Evolutionary conservation across 2,329 filamentous ascomycete genomes (phyloP).

Genomic region (Fusarium chuoi): DNA sequence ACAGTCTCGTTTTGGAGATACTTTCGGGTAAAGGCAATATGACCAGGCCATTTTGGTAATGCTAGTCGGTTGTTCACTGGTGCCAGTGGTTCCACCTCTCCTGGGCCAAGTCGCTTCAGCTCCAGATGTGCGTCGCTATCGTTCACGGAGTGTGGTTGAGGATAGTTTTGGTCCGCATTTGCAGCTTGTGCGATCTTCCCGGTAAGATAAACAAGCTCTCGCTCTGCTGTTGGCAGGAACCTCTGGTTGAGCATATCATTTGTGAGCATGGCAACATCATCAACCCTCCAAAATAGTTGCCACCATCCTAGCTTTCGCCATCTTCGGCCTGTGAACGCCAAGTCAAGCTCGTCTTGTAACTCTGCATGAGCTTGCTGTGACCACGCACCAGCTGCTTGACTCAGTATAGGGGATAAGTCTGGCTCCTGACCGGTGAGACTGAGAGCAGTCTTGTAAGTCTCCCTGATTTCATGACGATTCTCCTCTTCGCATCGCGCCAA

Average conservation of each 20-base stretch:
- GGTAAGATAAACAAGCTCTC: conserved; percentile 82
- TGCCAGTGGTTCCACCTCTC: conserved; percentile 42
- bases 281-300: conserved; percentile 94
- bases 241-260: conserved; percentile 79
- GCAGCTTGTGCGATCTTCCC: conserved; percentile 73
- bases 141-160: conserved; percentile 48
- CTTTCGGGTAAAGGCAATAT: conserved; percentile 77
- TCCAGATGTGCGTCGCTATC: conserved; percentile 1
- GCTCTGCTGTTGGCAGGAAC: conserved; percentile 83
- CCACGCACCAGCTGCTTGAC: conserved; percentile 73
- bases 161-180: conserved; percentile 45
- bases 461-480: conserved; percentile 49
- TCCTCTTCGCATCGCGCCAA: conserved; percentile 61
- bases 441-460: conserved; percentile 44
- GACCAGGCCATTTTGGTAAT: conserved; percentile 72
- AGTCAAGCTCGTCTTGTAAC: conserved; percentile 80
- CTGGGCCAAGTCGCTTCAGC: conserved; percentile 38
- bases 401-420: conserved; percentile 60
- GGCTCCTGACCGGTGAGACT: conserved; percentile 27
- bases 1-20: conserved; percentile 74
- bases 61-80: conserved; percentile 29
- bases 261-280: conserved; percentile 87
- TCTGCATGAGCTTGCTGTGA: conserved; percentile 84
- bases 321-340: conserved; percentile 77
- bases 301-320: conserved; percentile 92